Percentiles rank a stretch among this genome's conserved stretches.
phyloP scores from a whole-genome alignment of 305 asterid genomes.

The Fraxinus angustifolia region DNA sequence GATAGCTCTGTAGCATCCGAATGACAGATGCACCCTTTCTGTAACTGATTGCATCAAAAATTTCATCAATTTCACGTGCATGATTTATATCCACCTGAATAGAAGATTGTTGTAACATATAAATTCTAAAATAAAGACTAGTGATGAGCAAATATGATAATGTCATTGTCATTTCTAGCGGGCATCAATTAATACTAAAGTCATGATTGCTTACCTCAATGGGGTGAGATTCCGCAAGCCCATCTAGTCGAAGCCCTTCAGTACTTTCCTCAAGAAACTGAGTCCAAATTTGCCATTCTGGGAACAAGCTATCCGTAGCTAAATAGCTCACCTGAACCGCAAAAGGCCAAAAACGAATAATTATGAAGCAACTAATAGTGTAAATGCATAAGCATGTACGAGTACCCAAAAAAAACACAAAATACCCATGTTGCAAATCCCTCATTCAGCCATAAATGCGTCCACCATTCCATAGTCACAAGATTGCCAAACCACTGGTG shows the following conservation, averaged over 20 bases:
- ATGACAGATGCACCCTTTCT: conserved; percentile 97
- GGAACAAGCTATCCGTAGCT: conserved; percentile 87
- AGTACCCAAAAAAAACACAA: neutral
- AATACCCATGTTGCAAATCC: conserved; percentile 99
- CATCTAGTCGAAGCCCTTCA: conserved; percentile 92
- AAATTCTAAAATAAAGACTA: conserved; percentile 14
- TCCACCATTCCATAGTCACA: conserved; percentile 99
- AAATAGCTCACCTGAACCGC: conserved; percentile 82
- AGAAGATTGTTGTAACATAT: conserved; percentile 21
- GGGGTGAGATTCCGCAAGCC: conserved; percentile 92
- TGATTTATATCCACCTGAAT: conserved; percentile 87
- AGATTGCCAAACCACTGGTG: conserved; percentile 99
- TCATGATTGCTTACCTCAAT: conserved; percentile 59
- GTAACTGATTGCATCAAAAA: conserved; percentile 94
- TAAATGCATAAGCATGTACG: conserved; percentile 16
- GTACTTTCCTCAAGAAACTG: conserved; percentile 90
- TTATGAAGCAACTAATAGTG: conserved; percentile 1
- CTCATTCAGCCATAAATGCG: conserved; percentile 94
- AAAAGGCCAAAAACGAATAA: conserved; percentile 18
- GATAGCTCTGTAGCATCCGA: conserved; percentile 93
- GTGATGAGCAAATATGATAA: neutral
- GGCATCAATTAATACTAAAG: neutral
- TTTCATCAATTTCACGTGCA: conserved; percentile 91
- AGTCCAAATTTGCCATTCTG: conserved; percentile 97
- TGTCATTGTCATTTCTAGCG: neutral